Evolutionary conservation across 768 basidiomycete genomes (phyloP).

Genomic region (Mycena rosella): DNA sequence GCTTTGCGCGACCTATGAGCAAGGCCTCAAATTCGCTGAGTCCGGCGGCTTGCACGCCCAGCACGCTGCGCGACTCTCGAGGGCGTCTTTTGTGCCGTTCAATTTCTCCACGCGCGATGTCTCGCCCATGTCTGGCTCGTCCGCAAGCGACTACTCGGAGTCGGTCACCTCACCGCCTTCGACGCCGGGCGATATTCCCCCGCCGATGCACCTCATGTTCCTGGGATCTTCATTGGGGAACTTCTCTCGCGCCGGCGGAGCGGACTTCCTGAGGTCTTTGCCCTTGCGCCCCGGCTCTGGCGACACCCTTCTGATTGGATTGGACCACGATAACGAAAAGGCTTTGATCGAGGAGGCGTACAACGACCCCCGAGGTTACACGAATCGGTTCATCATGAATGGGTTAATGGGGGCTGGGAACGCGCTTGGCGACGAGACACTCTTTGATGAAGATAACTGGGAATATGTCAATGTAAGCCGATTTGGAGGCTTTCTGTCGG

Average conservation of each 20-base stretch:
- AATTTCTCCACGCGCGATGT: conserved; percentile 42
- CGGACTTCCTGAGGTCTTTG: conserved; percentile 79
- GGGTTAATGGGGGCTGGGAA: conserved; percentile 79
- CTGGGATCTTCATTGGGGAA: conserved; percentile 95
- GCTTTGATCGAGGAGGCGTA: conserved; percentile 87
- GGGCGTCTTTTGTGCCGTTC: conserved; percentile 25
- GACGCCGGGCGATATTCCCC: conserved; percentile 58
- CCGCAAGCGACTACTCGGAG: conserved; percentile 38
- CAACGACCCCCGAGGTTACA: conserved; percentile 83
- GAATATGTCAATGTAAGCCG: conserved; percentile 76
- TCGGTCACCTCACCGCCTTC: conserved; percentile 53
- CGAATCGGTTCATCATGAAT: conserved; percentile 87
- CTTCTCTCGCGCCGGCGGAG: conserved; percentile 79
- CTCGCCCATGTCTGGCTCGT: conserved; percentile 56
- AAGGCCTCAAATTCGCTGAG: conserved; percentile 84
- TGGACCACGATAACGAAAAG: conserved; percentile 86
- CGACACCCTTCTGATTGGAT: conserved; percentile 91
- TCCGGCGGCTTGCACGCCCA: conserved; percentile 66
- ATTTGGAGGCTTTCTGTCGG: background rate
- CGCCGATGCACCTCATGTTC: conserved; percentile 87
- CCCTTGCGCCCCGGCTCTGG: conserved; percentile 80
- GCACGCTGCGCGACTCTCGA: conserved; percentile 29
- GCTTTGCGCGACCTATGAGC: conserved; percentile 92
- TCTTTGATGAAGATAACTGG: conserved; percentile 81
- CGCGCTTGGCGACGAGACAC: conserved; percentile 71